Conservation (phyloP, 441 rosid species). For the Corymbia citriodora region DNA sequence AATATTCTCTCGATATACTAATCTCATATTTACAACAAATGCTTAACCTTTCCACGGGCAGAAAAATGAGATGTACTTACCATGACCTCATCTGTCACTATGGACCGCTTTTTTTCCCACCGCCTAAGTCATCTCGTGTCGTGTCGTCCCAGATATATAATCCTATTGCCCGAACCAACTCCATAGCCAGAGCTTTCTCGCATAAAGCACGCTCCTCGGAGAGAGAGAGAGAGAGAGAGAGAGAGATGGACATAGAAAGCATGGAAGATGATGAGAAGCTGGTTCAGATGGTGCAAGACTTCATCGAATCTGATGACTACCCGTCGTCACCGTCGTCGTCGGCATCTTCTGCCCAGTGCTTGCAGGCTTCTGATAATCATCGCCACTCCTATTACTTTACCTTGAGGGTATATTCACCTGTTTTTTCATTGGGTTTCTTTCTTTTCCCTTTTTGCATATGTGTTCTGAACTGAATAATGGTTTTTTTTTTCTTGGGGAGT, state of each 20-base stretch:
- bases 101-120: background rate
- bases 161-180: background rate
- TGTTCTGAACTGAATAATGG: background rate
- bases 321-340: constrained; percentile 6
- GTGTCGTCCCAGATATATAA: background rate
- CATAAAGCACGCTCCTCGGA: background rate
- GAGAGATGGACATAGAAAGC: constrained; percentile 17
- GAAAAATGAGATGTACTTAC: background rate
- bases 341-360: constrained; percentile 8
- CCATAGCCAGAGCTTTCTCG: constrained; percentile 14
- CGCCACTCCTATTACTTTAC: constrained; percentile 11
- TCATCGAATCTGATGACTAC: constrained; percentile 37
- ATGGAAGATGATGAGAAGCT: constrained; percentile 36
- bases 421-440: background rate
- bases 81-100: constrained; percentile 23
- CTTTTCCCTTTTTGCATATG: background rate
- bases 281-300: constrained; percentile 50
- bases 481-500: background rate
- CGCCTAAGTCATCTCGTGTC: background rate
- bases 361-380: constrained; percentile 1
- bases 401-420: constrained; percentile 23
- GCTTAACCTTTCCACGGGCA: background rate
- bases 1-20: background rate
- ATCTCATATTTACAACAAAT: background rate
- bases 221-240: background rate